Evolutionary conservation across 1,284 basidiomycete genomes (phyloP).

Genomic region (Melanopsichium pennsylvanicum): DNA sequence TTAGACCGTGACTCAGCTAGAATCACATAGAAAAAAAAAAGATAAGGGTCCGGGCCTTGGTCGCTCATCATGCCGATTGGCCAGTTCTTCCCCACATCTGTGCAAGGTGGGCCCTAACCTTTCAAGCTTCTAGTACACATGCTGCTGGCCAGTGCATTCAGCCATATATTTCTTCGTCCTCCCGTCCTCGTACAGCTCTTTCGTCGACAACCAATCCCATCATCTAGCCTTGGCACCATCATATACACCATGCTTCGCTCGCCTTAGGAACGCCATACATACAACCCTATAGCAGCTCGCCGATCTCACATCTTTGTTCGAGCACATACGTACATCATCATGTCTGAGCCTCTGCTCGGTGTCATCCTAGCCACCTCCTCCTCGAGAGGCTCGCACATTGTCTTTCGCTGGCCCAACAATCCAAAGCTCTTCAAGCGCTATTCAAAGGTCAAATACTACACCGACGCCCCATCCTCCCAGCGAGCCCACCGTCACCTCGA

Average conservation of each 20-base stretch:
- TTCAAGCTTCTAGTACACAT: not conserved
- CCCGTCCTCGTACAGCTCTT: not conserved
- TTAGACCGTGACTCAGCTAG: no score
- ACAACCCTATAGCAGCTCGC: no score
- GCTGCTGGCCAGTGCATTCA: constrained; percentile 1
- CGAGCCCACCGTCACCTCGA: constrained; percentile 10
- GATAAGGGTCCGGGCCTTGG: no score
- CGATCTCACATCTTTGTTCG: not conserved
- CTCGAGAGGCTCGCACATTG: constrained; percentile 55
- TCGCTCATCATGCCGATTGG: not conserved
- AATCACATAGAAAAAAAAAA: no score
- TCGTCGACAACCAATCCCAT: not conserved
- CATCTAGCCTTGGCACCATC: no score
- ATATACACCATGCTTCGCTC: no score
- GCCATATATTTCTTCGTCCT: not conserved
- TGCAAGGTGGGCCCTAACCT: not conserved
- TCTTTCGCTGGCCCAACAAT: constrained; percentile 61
- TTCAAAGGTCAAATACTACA: constrained; percentile 58
- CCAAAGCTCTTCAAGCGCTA: constrained; percentile 54
- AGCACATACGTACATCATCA: constrained; percentile 9
- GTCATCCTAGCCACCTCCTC: constrained; percentile 60
- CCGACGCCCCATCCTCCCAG: constrained; percentile 15
- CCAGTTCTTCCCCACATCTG: constrained; percentile 6
- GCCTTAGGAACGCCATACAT: no score
- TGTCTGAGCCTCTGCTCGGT: constrained; percentile 55